These are phyloP conservation scores for Yamadazyma sp. DNA, from an alignment of 805 yeast genomes.

Conservation along the genomic window DNA sequence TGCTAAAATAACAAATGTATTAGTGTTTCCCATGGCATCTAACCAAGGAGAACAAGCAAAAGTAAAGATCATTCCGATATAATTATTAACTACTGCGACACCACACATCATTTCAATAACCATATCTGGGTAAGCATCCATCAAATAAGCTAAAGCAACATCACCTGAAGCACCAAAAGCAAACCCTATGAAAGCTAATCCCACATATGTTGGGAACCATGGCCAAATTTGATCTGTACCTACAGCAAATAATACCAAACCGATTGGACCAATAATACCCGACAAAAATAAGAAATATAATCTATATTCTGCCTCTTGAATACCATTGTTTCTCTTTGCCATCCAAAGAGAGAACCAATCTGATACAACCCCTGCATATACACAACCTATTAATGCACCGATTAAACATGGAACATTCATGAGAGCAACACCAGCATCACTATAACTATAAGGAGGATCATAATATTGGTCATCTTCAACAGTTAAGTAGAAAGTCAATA, in stretches of 20 bases:
- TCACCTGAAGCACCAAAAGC: conserved; percentile 40
- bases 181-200: conserved; percentile 34
- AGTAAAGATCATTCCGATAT: conserved; percentile 36
- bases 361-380: conserved; percentile 31
- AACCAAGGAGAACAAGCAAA: conserved; percentile 40
- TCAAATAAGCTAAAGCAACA: conserved; percentile 35
- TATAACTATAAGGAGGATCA: conserved; percentile 32
- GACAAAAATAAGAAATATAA: conserved; percentile 33
- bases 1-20: conserved; percentile 34
- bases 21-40: conserved; percentile 31
- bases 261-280: conserved; percentile 32
- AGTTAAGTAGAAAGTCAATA: conserved; percentile 37
- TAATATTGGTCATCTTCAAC: conserved; percentile 36
- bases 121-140: conserved; percentile 41
- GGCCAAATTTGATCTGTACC: conserved; percentile 36
- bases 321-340: conserved; percentile 34
- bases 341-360: conserved; percentile 35
- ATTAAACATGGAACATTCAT: conserved; percentile 40
- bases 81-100: conserved; percentile 36
- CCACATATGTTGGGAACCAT: conserved; percentile 38
- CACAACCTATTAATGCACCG: conserved; percentile 39
- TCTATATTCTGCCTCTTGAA: conserved; percentile 37
- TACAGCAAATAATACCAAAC: conserved; percentile 35
- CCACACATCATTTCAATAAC: conserved; percentile 41
- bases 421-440: conserved; percentile 33